Percentiles rank a stretch among this genome's conserved stretches.
Conservation (phyloP, 495 filamentous ascomycete species). For the Daldinia loculata region DNA sequence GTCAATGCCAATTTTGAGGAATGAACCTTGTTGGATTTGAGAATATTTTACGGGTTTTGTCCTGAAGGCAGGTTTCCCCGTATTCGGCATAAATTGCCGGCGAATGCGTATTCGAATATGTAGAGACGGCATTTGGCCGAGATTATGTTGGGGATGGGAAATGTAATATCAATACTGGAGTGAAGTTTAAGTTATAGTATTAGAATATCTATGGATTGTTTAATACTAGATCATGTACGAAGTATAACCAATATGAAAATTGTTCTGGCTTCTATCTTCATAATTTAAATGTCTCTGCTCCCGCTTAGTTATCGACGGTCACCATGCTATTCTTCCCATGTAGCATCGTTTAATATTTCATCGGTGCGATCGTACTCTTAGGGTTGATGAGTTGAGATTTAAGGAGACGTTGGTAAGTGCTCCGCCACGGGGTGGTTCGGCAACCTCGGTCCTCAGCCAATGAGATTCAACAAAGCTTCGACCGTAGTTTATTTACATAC, state of each 20-base stretch:
- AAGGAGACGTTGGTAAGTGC: neutral
- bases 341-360: neutral
- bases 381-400: neutral
- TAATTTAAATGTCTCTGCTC: neutral
- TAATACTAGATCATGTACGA: neutral
- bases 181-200: neutral
- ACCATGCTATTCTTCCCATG: neutral
- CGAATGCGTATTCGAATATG: conserved; percentile 28
- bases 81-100: conserved; percentile 27
- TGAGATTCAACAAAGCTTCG: neutral
- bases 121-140: too few species aligned
- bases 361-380: neutral
- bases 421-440: neutral
- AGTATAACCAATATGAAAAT: neutral
- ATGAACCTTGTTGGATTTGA: neutral
- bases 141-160: neutral
- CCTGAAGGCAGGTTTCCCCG: conserved; percentile 32
- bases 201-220: neutral
- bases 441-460: neutral
- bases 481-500: neutral
- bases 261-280: neutral
- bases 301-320: neutral
- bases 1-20: neutral
- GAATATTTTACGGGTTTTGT: conserved; percentile 35
- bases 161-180: neutral